These are phyloP conservation scores for Penicillium simplicissimum DNA, from an alignment of 495 filamentous ascomycete genomes.

Conservation along the genomic window DNA sequence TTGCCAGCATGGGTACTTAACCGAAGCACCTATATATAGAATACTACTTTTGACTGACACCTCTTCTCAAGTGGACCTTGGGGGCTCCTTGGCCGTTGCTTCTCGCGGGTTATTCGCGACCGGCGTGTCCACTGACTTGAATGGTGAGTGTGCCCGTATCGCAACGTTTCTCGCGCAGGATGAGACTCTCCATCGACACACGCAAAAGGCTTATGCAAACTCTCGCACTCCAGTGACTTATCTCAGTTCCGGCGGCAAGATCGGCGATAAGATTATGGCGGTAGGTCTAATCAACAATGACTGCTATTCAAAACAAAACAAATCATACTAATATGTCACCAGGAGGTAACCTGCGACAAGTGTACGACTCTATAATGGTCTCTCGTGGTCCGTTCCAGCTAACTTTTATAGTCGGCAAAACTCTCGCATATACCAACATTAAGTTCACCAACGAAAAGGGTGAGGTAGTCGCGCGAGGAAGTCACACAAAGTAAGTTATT, in stretches of 20 bases:
- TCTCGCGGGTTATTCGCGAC: constrained; percentile 86
- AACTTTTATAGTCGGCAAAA: constrained; percentile 74
- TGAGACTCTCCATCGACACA: not conserved
- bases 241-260: constrained; percentile 75
- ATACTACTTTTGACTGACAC: not conserved
- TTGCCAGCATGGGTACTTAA: constrained; percentile 78
- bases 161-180: not conserved
- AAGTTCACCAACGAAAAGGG: constrained; percentile 75
- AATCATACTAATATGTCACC: constrained; percentile 25
- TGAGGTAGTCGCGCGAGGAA: constrained; percentile 81
- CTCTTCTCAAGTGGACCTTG: constrained; percentile 71
- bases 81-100: constrained; percentile 90
- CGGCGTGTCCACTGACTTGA: constrained; percentile 90
- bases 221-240: constrained; percentile 70
- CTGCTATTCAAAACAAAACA: not conserved
- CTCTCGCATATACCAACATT: constrained; percentile 83
- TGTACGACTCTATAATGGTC: constrained; percentile 50
- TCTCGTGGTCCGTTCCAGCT: not conserved
- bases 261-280: constrained; percentile 74
- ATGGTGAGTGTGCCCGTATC: constrained; percentile 53
- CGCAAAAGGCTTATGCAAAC: not conserved
- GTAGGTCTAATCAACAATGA: constrained; percentile 30
- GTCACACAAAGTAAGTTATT: constrained; percentile 84
- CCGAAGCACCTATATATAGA: not conserved
- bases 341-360: constrained; percentile 80